Evolutionary conservation across 2,329 filamentous ascomycete species (phyloP).

Genomic region (Trichothecium sympodiale): DNA sequence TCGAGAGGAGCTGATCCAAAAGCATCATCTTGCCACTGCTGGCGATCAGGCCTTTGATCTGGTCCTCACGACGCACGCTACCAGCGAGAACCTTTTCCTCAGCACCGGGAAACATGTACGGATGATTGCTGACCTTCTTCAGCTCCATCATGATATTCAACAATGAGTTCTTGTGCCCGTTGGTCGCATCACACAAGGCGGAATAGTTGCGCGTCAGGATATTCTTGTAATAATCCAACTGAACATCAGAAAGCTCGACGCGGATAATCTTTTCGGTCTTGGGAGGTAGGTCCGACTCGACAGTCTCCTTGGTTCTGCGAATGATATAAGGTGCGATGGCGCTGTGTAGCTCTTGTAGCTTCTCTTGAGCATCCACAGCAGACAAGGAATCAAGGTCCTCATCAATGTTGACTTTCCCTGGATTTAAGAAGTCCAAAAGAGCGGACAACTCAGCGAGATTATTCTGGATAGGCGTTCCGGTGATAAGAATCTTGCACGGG

Average conservation of each 20-base stretch:
- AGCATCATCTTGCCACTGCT: slow-evolving; percentile 99
- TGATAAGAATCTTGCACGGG: slow-evolving; percentile 84
- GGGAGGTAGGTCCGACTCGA: slow-evolving; percentile 89
- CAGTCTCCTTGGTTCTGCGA: slow-evolving; percentile 91
- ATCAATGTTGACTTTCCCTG: slow-evolving; percentile 84
- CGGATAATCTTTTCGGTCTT: slow-evolving; percentile 99
- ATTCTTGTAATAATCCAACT: slow-evolving; percentile 98
- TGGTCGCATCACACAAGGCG: slow-evolving; percentile 80
- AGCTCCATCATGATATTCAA: slow-evolving; percentile 99
- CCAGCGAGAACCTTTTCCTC: slow-evolving; percentile 81
- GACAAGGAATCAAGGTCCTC: slow-evolving; percentile 75
- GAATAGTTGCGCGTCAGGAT: slow-evolving; percentile 95
- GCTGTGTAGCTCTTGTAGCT: slow-evolving; percentile 74
- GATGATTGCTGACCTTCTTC: slow-evolving; percentile 98
- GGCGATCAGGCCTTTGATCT: slow-evolving; percentile 84
- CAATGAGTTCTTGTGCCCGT: slow-evolving; percentile 86
- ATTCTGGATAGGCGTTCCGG: slow-evolving; percentile 94
- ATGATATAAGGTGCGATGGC: slow-evolving; percentile 91
- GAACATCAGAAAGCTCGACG: slow-evolving; percentile 90
- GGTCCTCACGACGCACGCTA: slow-evolving; percentile 73
- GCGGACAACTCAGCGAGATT: slow-evolving; percentile 87
- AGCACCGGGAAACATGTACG: slow-evolving; percentile 92
- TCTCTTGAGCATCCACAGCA: slow-evolving; percentile 71
- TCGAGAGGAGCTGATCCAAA: slow-evolving; percentile 85
- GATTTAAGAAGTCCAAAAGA: slow-evolving; percentile 91